These are phyloP conservation scores for Rhododendron vialii DNA, from an alignment of 148 eudicot species.

Conservation along the genomic window DNA sequence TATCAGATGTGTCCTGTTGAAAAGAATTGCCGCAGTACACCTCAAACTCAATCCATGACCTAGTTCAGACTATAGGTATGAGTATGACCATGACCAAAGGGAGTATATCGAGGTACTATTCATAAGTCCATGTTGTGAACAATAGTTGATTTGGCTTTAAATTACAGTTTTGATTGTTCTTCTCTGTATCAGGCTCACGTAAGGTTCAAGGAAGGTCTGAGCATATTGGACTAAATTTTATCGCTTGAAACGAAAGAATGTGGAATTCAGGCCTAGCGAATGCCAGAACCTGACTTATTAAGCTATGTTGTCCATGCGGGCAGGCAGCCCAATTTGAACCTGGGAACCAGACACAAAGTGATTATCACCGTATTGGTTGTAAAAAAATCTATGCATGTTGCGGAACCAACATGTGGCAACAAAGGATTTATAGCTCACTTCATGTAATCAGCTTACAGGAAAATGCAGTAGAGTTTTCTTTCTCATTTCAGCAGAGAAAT, in stretches of 20 bases:
- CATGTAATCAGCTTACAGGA: neutral
- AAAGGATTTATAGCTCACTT: neutral
- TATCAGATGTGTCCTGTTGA: neutral
- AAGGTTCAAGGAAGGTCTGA: constrained; percentile 1
- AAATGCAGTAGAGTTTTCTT: neutral
- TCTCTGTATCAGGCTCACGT: neutral
- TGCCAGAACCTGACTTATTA: neutral
- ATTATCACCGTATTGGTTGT: neutral
- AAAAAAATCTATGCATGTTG: neutral
- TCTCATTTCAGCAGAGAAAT: neutral
- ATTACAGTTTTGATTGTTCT: neutral
- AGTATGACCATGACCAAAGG: neutral
- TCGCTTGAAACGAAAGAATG: neutral
- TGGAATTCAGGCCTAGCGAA: neutral
- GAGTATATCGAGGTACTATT: neutral
- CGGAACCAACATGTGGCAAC: neutral
- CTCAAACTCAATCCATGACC: neutral
- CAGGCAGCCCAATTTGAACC: neutral
- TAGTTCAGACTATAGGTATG: neutral
- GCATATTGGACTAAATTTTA: neutral
- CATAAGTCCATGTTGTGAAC: neutral
- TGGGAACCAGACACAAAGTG: neutral
- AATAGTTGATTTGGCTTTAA: neutral
- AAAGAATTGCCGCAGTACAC: neutral
- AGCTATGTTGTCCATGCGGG: neutral